phyloP scores from a whole-genome alignment of 768 basidiomycete genomes.

The Amanita polypyramis region DNA sequence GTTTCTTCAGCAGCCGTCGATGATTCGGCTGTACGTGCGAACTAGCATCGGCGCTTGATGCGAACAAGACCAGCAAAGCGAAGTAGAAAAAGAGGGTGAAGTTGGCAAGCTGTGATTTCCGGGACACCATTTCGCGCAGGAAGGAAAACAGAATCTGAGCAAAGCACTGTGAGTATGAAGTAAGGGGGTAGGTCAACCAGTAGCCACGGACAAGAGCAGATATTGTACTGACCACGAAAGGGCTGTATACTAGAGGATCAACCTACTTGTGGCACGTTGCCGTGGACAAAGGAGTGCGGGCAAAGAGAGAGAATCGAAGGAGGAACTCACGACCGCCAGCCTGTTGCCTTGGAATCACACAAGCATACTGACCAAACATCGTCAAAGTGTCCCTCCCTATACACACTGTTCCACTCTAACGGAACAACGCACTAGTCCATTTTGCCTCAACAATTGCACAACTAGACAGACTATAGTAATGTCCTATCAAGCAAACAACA shows the following conservation, averaged over 20 bases:
- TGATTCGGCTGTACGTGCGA: slow-evolving; percentile 37
- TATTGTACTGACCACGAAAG: background rate
- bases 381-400: slow-evolving; percentile 1
- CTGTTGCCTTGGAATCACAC: background rate
- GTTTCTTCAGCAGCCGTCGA: slow-evolving; percentile 64
- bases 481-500: slow-evolving; percentile 9
- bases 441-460: background rate
- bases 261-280: slow-evolving; percentile 3
- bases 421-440: slow-evolving; percentile 1
- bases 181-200: background rate
- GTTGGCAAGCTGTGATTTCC: slow-evolving; percentile 32
- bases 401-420: background rate
- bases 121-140: slow-evolving; percentile 35
- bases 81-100: slow-evolving; percentile 58
- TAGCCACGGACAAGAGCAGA: background rate
- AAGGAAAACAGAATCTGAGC: background rate
- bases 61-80: slow-evolving; percentile 41
- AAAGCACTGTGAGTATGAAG: background rate
- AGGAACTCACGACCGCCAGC: background rate
- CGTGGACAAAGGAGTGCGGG: background rate
- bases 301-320: slow-evolving; percentile 11
- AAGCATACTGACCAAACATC: background rate
- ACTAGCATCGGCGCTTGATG: slow-evolving; percentile 35
- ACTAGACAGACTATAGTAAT: background rate
- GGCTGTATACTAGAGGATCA: background rate